Base-by-base conservation (phyloP, 176 grass and related monocot species). In the Rhynchospora tenuis region DNA sequence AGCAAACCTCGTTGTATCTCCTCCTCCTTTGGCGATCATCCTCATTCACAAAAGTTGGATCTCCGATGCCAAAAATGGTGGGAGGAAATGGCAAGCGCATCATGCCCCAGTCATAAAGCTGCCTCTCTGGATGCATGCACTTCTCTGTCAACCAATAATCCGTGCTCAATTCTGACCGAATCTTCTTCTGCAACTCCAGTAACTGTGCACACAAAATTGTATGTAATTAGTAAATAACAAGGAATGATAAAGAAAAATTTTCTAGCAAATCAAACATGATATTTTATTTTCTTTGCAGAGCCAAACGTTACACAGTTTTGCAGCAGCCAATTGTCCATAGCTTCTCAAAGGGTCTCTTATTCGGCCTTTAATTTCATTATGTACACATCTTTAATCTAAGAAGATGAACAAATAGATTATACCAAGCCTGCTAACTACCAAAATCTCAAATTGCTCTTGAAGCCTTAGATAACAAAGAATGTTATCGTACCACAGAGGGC, bases 41-140 rank as follows among this genome's bases (percentile, higher is more conserved):
- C 48, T 81, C 73, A 52, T 95, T 93, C 88, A 93, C 85, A 71
- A 85, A 65, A 82, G 93, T 91, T 65, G 59, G 83, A 84, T 99
- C 96, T 84, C 96, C 96, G 88, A 90, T 92, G 31, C 93, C 93
- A 85, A 91, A 99, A 88, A 99, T 99, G 80, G 78, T 85, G 88
- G 85, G 94, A 86, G 96, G 91, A 86, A 95, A 92, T 66, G 71
- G 85, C 79, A 95, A 81, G 59, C 91, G 88, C 96, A 95, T 99
- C 93, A 95, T 91, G 78, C 96, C 93, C 96, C 96, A 99, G 64
- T 99, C 96, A 90, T 90, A 99, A 59, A 99, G 85, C 80, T 93
- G 96, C 45, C 65, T 93, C 55, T 99, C 93, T 47, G 96, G 96
- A 81, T 92, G 66, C 55, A 89, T 90, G 86, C 96, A 95, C 88